Percentiles rank a stretch among this genome's conserved stretches.
Evolutionary conservation across 2,329 filamentous ascomycete genomes (phyloP).

Genomic region (Cladosporium cucumerinum): DNA sequence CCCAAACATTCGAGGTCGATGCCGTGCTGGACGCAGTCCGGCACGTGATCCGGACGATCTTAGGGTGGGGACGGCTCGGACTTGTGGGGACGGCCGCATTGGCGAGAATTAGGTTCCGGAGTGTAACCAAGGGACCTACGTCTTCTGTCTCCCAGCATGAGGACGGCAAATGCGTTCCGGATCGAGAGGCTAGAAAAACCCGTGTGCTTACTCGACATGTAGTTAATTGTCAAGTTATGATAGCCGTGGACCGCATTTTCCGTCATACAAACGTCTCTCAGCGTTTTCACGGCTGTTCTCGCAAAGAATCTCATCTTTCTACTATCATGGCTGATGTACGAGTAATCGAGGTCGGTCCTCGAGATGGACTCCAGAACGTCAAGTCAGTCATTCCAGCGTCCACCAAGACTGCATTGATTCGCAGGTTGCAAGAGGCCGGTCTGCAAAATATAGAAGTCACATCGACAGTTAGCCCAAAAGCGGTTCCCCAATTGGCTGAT

Average conservation of each 20-base stretch:
- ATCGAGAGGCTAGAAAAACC: neutral
- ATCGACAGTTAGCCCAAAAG: constrained; percentile 53
- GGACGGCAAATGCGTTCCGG: neutral
- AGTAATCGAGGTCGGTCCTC: constrained; percentile 53
- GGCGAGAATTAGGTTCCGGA: neutral
- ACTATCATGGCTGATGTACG: constrained; percentile 35
- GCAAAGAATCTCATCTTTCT: neutral
- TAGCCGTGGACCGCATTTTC: neutral
- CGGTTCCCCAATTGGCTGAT: constrained; percentile 48
- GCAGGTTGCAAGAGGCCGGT: constrained; percentile 46
- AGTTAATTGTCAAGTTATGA: neutral
- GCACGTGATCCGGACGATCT: constrained; percentile 16
- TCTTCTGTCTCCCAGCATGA: neutral
- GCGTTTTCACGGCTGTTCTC: neutral
- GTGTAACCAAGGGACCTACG: neutral
- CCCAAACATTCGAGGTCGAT: constrained; percentile 66
- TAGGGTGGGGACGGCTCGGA: neutral
- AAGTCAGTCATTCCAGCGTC: constrained; percentile 47
- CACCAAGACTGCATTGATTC: constrained; percentile 50
- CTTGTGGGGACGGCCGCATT: neutral
- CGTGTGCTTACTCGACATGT: neutral
- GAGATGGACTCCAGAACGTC: constrained; percentile 55
- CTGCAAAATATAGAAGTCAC: constrained; percentile 52
- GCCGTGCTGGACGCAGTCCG: constrained; percentile 63
- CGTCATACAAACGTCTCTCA: neutral